Evolutionary conservation across 495 filamentous ascomycete species (phyloP), one percentile per base, ranked within the genome.

Genomic region (Extremus antarcticus): DNA sequence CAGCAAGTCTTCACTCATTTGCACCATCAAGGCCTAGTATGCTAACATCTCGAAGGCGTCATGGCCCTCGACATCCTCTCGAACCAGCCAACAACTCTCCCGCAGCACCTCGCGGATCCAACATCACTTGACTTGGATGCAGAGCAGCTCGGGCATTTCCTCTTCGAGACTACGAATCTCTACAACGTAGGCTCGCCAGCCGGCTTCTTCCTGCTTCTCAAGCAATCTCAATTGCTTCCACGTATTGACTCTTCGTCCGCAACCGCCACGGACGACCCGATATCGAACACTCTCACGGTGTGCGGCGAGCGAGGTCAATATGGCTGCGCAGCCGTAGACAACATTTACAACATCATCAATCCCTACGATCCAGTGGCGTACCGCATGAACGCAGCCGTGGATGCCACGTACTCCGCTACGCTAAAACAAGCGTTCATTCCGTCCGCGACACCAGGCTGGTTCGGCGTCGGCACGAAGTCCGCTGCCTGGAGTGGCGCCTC

Each of bases 51-150:
- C 7, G 4, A 4, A 45, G 41, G 41, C 47, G 89, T 86, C 32
- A 95, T 98, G 85, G 86, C 88, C 0, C 67, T 96, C 15, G 92
- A 98, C 55, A 85, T 97, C 25, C 74, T 98, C 13, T 91, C 85
- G 46, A 80, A 85, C 24, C 92, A 98, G 64, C 92, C 92, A 22
- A 96, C 78, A 15, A 70, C 68, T 29, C 66, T 83, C 17, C 80
- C 85, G 13, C 48, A 51, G 2, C 67, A 68, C 16, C 65, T 86
- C 29, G 72, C 84, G 51, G 74, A 85, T 29, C 67, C 68, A 3
- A 61, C 66, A n/a, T 58, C 43, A n/a, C 20, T 55, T 22, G 51
- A 64, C 47, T 43, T 55, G 13, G 39, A 59, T 40, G 60, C 77
- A 43, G 58, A 62, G 17, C 45, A 41, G 15, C 64, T 76, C 63